Conservation (phyloP, 805 yeast genomes). For the Candida orba region DNA sequence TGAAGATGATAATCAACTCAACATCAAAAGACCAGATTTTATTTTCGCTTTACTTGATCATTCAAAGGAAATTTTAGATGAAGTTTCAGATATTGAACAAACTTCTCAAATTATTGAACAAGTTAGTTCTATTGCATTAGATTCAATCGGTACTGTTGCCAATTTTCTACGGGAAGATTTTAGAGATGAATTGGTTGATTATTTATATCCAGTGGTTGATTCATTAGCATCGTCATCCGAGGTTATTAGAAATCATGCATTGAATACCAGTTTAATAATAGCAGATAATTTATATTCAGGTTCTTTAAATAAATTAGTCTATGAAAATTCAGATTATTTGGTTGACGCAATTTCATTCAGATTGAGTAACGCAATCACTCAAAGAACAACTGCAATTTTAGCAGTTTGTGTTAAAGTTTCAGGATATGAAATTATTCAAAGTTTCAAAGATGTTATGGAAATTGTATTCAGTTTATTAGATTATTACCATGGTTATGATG, state of each 20-base stretch:
- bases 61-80: constrained; percentile 37
- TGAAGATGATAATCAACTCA: constrained; percentile 3
- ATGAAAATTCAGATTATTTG: constrained; percentile 71
- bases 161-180: constrained; percentile 19
- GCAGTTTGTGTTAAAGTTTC: constrained; percentile 63
- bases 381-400: constrained; percentile 68
- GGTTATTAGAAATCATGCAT: constrained; percentile 43
- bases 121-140: constrained; percentile 33
- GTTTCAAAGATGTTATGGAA: constrained; percentile 64
- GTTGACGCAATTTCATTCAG: constrained; percentile 70
- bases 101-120: constrained; percentile 8
- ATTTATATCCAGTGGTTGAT: constrained; percentile 66
- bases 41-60: constrained; percentile 28
- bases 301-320: constrained; percentile 47
- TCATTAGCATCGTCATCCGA: constrained; percentile 53
- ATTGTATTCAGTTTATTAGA: constrained; percentile 75
- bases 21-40: constrained; percentile 20
- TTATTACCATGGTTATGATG: constrained; percentile 74
- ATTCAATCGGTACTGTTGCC: constrained; percentile 33
- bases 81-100: constrained; percentile 20
- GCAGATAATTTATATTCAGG: constrained; percentile 47
- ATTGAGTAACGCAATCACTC: constrained; percentile 61
- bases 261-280: constrained; percentile 42
- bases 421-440: constrained; percentile 57
- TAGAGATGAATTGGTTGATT: constrained; percentile 56